These are phyloP conservation scores for Funneliformis geosporum DNA, from an alignment of 192 early-diverging fungal species.

Conservation along the genomic window DNA sequence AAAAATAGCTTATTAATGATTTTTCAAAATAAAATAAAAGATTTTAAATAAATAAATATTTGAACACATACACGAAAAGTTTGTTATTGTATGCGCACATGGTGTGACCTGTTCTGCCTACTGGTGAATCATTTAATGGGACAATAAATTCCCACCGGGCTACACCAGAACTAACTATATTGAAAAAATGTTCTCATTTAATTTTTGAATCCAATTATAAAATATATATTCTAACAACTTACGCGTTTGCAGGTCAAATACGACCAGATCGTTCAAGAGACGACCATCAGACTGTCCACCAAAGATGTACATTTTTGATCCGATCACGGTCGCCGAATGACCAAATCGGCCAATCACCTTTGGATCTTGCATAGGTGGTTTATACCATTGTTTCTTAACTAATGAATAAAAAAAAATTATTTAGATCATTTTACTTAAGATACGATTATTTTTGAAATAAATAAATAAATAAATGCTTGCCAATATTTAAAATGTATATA, in stretches of 20 bases:
- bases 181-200: neutral
- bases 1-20: neutral
- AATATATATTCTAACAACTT: neutral
- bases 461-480: slow-evolving; percentile 3
- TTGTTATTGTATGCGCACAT: slow-evolving; percentile 13
- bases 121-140: slow-evolving; percentile 22
- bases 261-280: slow-evolving; percentile 48
- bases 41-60: neutral
- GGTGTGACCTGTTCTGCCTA: slow-evolving; percentile 29
- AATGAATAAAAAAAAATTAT: slow-evolving; percentile 23
- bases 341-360: slow-evolving; percentile 43
- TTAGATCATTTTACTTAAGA: neutral
- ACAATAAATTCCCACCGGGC: slow-evolving; percentile 27
- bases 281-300: slow-evolving; percentile 48
- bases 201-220: neutral
- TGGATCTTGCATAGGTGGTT: slow-evolving; percentile 33
- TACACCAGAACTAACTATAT: slow-evolving; percentile 18
- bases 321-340: slow-evolving; percentile 49
- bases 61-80: slow-evolving; percentile 24
- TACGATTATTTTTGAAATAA: neutral
- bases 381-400: slow-evolving; percentile 42
- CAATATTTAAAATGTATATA: slow-evolving; percentile 43
- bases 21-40: neutral
- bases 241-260: slow-evolving; percentile 47
- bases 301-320: slow-evolving; percentile 52